These are phyloP conservation scores for Parachlorella kessleri DNA, from an alignment of 139 green algal species.

Conservation along the genomic window DNA sequence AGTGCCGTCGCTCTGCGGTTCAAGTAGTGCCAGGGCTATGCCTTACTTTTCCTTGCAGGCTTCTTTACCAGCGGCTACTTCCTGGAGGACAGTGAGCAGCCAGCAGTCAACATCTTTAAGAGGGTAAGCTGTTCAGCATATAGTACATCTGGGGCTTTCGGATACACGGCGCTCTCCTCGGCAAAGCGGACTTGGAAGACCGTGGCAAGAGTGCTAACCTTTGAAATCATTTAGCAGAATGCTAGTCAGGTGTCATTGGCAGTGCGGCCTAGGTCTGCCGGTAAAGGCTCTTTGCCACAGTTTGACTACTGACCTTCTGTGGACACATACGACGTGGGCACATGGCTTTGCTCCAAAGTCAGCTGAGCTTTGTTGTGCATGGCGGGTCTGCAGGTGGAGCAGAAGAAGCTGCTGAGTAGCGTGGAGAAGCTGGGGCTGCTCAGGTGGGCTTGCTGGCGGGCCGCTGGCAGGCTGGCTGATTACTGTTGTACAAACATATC, in stretches of 20 bases:
- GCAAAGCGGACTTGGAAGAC: no score
- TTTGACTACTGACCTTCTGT: no score
- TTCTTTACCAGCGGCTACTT: constrained; percentile 50
- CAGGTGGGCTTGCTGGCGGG: constrained; percentile 1
- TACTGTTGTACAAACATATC: no score
- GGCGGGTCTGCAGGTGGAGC: constrained; percentile 58
- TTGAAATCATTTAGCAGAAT: no score
- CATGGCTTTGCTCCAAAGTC: background rate
- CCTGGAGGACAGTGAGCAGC: constrained; percentile 46
- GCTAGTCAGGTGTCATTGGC: no score
- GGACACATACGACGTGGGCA: background rate
- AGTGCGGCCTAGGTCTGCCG: no score
- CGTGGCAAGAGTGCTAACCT: no score
- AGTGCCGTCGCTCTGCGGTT: background rate
- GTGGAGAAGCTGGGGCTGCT: constrained; percentile 80
- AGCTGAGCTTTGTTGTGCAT: background rate
- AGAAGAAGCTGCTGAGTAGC: constrained; percentile 82
- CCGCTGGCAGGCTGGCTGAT: no score
- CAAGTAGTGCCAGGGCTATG: background rate
- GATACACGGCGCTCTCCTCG: no score
- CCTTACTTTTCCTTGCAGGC: constrained; percentile 13
- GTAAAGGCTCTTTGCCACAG: no score
- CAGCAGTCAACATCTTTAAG: constrained; percentile 36
- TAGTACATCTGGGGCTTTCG: background rate
- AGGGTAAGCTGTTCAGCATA: background rate